Evolutionary conservation across 352 stramenopile species (phyloP).

Genomic region (Phytophthora crassamura): DNA sequence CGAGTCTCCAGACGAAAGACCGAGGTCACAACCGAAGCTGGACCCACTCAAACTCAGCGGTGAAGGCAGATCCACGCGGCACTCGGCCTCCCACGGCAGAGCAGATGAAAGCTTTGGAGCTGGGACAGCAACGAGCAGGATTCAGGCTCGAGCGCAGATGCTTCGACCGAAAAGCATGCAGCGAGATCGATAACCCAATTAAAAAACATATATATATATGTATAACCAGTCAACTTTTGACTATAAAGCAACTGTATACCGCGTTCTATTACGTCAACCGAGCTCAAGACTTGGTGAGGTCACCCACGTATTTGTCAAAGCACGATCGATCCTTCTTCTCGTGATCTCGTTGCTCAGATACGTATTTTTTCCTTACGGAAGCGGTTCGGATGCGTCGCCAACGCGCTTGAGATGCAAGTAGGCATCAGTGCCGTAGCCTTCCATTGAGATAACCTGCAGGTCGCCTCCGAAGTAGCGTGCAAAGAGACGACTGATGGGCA

Average conservation of each 20-base stretch:
- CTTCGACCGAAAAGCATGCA: constrained; percentile 57
- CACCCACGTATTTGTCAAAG: constrained; percentile 4
- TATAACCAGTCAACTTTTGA: background rate
- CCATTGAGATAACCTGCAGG: constrained; percentile 99
- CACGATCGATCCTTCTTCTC: background rate
- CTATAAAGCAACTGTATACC: too few species aligned
- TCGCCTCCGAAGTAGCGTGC: constrained; percentile 99
- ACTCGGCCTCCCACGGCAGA: constrained; percentile 14
- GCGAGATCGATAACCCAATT: constrained; percentile 6
- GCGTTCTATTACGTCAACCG: constrained; percentile 19
- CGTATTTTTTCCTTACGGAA: constrained; percentile 53
- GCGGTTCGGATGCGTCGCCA: constrained; percentile 89
- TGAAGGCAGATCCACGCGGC: constrained; percentile 20
- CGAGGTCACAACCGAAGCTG: constrained; percentile 65
- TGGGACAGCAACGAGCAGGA: constrained; percentile 43
- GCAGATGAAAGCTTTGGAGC: constrained; percentile 11
- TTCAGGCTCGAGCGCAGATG: constrained; percentile 63
- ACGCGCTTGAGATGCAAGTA: constrained; percentile 95
- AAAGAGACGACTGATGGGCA: constrained; percentile 97
- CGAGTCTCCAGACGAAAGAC: constrained; percentile 43
- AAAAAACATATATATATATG: too few species aligned
- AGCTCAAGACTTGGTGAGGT: constrained; percentile 1
- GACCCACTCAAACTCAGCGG: constrained; percentile 60
- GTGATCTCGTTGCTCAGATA: background rate
- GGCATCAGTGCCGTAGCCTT: constrained; percentile 99